phyloP scores from a whole-genome alignment of 2,329 filamentous ascomycete species.

The Trichoderma sp. region DNA sequence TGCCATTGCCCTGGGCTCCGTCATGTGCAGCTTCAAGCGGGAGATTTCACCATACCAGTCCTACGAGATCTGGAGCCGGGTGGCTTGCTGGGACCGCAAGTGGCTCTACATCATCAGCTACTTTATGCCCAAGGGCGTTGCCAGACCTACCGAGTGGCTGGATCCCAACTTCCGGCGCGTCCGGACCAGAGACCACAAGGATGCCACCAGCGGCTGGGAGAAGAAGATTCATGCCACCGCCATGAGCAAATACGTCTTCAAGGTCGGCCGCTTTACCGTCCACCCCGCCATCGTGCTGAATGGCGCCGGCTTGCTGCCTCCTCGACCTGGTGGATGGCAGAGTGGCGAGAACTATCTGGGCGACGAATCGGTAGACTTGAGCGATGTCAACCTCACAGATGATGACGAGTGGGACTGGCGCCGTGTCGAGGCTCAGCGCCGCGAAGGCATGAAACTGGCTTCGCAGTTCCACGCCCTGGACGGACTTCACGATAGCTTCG shows the following conservation, averaged over 20 bases:
- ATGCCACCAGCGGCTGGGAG: constrained; percentile 50
- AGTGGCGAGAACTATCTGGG: constrained; percentile 47
- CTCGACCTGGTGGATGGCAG: constrained; percentile 67
- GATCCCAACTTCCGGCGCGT: constrained; percentile 47
- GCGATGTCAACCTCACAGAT: constrained; percentile 37
- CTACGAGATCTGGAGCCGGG: constrained; percentile 73
- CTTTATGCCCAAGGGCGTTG: constrained; percentile 65
- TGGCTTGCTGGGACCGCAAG: constrained; percentile 77
- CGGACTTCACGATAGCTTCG: constrained; percentile 52
- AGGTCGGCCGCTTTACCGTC: constrained; percentile 79
- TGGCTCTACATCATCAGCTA: constrained; percentile 78
- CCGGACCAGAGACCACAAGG: constrained; percentile 41
- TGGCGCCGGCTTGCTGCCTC: constrained; percentile 72
- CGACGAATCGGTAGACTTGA: constrained; percentile 41
- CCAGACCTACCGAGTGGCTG: constrained; percentile 56
- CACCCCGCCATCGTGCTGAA: constrained; percentile 76
- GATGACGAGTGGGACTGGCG: constrained; percentile 59
- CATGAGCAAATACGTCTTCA: constrained; percentile 80
- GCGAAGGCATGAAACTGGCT: constrained; percentile 57
- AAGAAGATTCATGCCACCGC: constrained; percentile 71
- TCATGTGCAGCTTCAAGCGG: constrained; percentile 70
- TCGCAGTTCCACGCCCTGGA: constrained; percentile 60
- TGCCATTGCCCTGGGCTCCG: constrained; percentile 69
- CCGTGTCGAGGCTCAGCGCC: constrained; percentile 55
- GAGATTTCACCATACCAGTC: constrained; percentile 70